Evolutionary conservation across 495 filamentous ascomycete genomes (phyloP).

Genomic region (Aspergillus coremiiformis): DNA sequence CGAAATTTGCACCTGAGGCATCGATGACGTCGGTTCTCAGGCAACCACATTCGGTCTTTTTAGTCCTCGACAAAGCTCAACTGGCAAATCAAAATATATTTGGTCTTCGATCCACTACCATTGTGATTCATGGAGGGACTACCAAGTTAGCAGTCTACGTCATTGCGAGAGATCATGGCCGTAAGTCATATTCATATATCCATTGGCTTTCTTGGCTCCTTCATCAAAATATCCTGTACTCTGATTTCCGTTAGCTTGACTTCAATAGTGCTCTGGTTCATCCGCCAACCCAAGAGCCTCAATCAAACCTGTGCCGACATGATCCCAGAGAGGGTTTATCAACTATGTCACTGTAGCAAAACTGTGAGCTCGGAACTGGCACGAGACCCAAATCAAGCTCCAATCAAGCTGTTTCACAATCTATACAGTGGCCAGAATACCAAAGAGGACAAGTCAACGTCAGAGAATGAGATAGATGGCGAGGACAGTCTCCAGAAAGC

Average conservation of each 20-base stretch:
- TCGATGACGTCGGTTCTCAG: background rate
- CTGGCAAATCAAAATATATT: too few species aligned
- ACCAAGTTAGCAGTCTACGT: too few species aligned
- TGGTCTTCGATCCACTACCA: background rate
- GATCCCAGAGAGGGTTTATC: constrained; percentile 33
- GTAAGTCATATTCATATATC: constrained; percentile 1
- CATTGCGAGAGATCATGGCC: background rate
- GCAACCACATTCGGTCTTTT: background rate
- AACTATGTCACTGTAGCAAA: constrained; percentile 42
- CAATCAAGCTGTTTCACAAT: constrained; percentile 46
- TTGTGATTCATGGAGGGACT: background rate
- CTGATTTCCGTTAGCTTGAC: background rate
- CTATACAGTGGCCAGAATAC: constrained; percentile 34
- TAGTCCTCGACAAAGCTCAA: too few species aligned
- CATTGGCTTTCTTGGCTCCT: background rate
- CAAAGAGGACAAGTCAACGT: constrained; percentile 1
- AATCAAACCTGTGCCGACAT: constrained; percentile 12
- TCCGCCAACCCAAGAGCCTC: constrained; percentile 7
- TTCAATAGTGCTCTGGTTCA: constrained; percentile 5
- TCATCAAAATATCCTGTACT: constrained; percentile 4
- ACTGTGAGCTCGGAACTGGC: constrained; percentile 53
- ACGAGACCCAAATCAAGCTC: constrained; percentile 42
- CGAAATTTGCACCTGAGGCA: background rate
- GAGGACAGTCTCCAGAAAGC: constrained; percentile 45
- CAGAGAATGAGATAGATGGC: constrained; percentile 16